Conservation (phyloP, 1,284 basidiomycete species). For the Mycosarcoma mackinlayi region DNA sequence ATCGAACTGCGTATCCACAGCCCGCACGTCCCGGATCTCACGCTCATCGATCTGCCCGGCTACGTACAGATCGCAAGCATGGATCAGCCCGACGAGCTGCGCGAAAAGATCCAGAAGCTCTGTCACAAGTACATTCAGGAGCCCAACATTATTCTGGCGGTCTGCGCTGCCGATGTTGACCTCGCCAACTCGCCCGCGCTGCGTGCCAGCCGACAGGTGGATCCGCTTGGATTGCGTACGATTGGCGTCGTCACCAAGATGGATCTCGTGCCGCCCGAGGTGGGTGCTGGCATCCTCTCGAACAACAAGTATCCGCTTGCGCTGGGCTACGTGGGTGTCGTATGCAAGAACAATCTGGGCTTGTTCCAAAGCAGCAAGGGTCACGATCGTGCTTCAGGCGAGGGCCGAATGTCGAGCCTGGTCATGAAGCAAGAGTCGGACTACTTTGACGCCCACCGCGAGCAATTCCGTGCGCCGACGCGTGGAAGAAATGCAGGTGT, state of each 20-base stretch:
- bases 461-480: constrained; percentile 75
- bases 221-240: constrained; percentile 91
- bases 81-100: constrained; percentile 94
- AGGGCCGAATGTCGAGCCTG: constrained; percentile 69
- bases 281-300: constrained; percentile 82
- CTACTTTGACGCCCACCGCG: constrained; percentile 80
- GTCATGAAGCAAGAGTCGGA: constrained; percentile 80
- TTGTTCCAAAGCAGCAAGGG: constrained; percentile 51
- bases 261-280: constrained; percentile 89
- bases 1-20: constrained; percentile 97
- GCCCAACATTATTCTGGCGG: constrained; percentile 96
- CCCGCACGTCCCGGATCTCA: constrained; percentile 93
- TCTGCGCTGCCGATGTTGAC: constrained; percentile 98
- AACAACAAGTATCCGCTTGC: constrained; percentile 97
- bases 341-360: constrained; percentile 72
- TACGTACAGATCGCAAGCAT: constrained; percentile 95
- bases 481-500: constrained; percentile 70
- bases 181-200: constrained; percentile 97
- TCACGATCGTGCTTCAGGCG: constrained; percentile 45
- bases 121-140: constrained; percentile 98
- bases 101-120: constrained; percentile 87
- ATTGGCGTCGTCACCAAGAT: constrained; percentile 99
- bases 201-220: constrained; percentile 89
- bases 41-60: constrained; percentile 95
- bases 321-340: constrained; percentile 96